These are phyloP conservation scores for Sclerotinia spermophila DNA, from an alignment of 2,329 filamentous ascomycete genomes.

Conservation along the genomic window DNA sequence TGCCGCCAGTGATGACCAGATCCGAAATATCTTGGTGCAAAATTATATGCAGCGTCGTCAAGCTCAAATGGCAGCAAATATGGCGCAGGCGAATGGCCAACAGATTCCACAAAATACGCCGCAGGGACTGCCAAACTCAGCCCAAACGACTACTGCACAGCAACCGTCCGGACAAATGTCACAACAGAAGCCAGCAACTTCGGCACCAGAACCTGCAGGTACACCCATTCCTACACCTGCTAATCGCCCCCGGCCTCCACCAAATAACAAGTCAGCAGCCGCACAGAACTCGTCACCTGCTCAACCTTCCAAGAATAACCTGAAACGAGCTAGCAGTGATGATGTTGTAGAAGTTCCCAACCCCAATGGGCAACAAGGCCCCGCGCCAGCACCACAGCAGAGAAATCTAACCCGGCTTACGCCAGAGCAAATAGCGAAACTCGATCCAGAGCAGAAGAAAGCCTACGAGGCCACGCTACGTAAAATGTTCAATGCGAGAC, in stretches of 20 bases:
- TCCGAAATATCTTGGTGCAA: conserved; percentile 32
- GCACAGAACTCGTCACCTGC: conserved; percentile 35
- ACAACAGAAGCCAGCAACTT: conserved; percentile 24
- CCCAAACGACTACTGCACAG: neutral
- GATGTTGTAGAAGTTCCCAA: conserved; percentile 44
- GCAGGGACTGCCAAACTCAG: conserved; percentile 12
- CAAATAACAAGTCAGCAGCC: conserved; percentile 23
- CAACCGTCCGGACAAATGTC: conserved; percentile 20
- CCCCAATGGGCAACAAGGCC: conserved; percentile 34
- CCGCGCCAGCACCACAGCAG: conserved; percentile 31
- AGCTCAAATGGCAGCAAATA: conserved; percentile 18
- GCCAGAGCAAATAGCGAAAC: conserved; percentile 30
- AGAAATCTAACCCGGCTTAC: conserved; percentile 35
- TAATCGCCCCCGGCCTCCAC: conserved; percentile 24
- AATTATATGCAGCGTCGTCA: conserved; percentile 23
- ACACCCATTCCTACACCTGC: conserved; percentile 17
- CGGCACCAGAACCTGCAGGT: conserved; percentile 18
- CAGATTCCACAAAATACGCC: conserved; percentile 17
- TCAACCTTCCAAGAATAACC: conserved; percentile 38
- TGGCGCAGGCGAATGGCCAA: conserved; percentile 19
- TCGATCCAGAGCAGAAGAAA: conserved; percentile 35
- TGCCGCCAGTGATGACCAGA: conserved; percentile 34
- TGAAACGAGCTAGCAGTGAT: conserved; percentile 44
- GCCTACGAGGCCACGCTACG: conserved; percentile 31
- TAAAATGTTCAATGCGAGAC: neutral